Evolutionary conservation across 208 protist species (phyloP).

Genomic region (Acanthamoeba polyphaga): DNA sequence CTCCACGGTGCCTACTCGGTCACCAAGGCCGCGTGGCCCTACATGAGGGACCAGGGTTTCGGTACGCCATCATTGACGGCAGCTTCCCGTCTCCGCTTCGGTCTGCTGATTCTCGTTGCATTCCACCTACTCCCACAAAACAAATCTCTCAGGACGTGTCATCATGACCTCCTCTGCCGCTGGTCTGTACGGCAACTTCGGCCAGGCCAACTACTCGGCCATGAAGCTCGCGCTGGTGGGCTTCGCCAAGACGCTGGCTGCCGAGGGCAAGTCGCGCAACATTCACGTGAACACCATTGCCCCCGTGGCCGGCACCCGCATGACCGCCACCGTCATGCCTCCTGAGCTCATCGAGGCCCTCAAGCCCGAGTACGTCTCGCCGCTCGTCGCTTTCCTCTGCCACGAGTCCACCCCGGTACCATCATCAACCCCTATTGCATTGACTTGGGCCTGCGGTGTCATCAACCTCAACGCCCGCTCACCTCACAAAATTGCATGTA

Average conservation of each 20-base stretch:
- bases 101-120: no score
- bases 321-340: slow-evolving; percentile 84
- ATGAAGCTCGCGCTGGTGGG: slow-evolving; percentile 84
- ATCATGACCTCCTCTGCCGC: slow-evolving; percentile 87
- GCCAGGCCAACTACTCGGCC: slow-evolving; percentile 85
- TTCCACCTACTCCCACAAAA: no score
- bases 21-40: slow-evolving; percentile 85
- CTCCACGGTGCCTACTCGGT: slow-evolving; percentile 80
- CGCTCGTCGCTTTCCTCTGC: slow-evolving; percentile 86
- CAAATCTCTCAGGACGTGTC: slow-evolving; percentile 68
- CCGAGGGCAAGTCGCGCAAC: slow-evolving; percentile 85
- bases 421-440: slow-evolving; percentile 23
- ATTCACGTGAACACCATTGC: slow-evolving; percentile 87
- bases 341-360: slow-evolving; percentile 82
- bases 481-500: background rate
- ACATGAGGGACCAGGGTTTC: slow-evolving; percentile 86
- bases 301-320: slow-evolving; percentile 84
- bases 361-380: slow-evolving; percentile 86
- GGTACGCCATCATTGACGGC: slow-evolving; percentile 22
- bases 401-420: slow-evolving; percentile 77
- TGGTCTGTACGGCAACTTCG: slow-evolving; percentile 89
- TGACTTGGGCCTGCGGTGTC: background rate
- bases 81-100: background rate
- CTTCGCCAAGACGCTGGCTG: slow-evolving; percentile 83
- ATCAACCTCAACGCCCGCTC: background rate